A percentile compares a stretch with the other conserved stretches of the same genome.
Evolutionary conservation across 78 protist species (phyloP).

Genomic region (Speleostelium caveatum): DNA sequence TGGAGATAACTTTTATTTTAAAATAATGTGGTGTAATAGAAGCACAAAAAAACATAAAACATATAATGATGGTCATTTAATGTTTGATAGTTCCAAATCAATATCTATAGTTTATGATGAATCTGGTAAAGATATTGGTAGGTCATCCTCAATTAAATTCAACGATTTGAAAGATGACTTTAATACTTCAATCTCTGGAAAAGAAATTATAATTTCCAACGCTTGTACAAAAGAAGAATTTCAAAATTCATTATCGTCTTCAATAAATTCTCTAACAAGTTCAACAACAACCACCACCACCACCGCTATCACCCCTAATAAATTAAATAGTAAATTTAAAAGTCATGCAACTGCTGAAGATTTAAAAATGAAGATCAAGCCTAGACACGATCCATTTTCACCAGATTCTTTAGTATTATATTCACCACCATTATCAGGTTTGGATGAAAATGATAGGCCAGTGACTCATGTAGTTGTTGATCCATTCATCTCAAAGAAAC

Average conservation of each 20-base stretch:
- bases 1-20: too few species aligned
- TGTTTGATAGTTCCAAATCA: neutral
- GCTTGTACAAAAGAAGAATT: neutral
- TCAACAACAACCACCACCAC: neutral
- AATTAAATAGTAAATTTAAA: slow-evolving; percentile 32
- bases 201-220: slow-evolving; percentile 7
- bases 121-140: slow-evolving; percentile 55
- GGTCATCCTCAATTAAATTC: neutral
- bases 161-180: neutral
- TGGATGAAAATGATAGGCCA: slow-evolving; percentile 14
- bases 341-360: slow-evolving; percentile 16
- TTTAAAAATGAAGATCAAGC: neutral
- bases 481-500: slow-evolving; percentile 32
- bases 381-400: slow-evolving; percentile 56
- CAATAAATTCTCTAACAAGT: neutral
- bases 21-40: slow-evolving; percentile 40
- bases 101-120: slow-evolving; percentile 9
- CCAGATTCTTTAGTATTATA: slow-evolving; percentile 45
- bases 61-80: slow-evolving; percentile 57
- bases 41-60: slow-evolving; percentile 80
- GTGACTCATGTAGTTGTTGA: slow-evolving; percentile 47
- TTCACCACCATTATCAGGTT: slow-evolving; percentile 14
- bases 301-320: neutral
- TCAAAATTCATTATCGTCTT: neutral
- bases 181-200: slow-evolving; percentile 4